Conservation (phyloP, 108 stramenopile genomes). For the Conticribra guillardii region DNA sequence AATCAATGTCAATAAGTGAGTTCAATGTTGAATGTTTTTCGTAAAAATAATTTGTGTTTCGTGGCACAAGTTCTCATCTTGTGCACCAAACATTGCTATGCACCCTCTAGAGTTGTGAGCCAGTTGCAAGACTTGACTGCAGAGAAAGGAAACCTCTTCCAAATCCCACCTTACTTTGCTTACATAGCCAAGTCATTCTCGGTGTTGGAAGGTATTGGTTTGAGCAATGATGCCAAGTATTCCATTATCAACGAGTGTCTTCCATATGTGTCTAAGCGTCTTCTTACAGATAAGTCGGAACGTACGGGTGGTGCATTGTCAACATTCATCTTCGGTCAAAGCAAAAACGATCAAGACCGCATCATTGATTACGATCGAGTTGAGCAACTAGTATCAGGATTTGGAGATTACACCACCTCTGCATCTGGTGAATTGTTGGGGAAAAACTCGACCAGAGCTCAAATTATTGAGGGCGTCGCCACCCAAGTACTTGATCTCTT, state of each 20-base stretch:
- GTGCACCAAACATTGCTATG: neutral
- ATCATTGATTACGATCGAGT: slow-evolving; percentile 83
- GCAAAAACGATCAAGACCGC: slow-evolving; percentile 73
- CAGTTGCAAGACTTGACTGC: slow-evolving; percentile 87
- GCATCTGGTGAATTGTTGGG: slow-evolving; percentile 66
- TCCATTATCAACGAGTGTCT: slow-evolving; percentile 94
- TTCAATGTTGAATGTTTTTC: neutral
- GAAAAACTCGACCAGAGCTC: slow-evolving; percentile 52
- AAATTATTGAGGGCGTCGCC: slow-evolving; percentile 62
- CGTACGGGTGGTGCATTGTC: slow-evolving; percentile 86
- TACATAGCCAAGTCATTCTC: slow-evolving; percentile 94
- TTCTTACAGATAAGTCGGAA: slow-evolving; percentile 87
- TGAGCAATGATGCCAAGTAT: slow-evolving; percentile 89
- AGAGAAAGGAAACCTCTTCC: slow-evolving; percentile 73
- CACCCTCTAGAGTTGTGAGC: slow-evolving; percentile 53
- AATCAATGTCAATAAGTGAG: slow-evolving; percentile 86
- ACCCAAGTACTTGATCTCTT: slow-evolving; percentile 81
- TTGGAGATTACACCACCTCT: slow-evolving; percentile 78
- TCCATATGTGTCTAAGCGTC: slow-evolving; percentile 91
- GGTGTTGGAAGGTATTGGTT: slow-evolving; percentile 94
- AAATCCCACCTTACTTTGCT: slow-evolving; percentile 80
- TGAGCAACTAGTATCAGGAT: slow-evolving; percentile 82
- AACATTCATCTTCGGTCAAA: slow-evolving; percentile 93
- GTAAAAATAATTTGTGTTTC: too few relatives aligned
- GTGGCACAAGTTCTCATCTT: too few relatives aligned